phyloP scores from a whole-genome alignment of 169 alveolate genomes.

The Cryptosporidium sp. region DNA sequence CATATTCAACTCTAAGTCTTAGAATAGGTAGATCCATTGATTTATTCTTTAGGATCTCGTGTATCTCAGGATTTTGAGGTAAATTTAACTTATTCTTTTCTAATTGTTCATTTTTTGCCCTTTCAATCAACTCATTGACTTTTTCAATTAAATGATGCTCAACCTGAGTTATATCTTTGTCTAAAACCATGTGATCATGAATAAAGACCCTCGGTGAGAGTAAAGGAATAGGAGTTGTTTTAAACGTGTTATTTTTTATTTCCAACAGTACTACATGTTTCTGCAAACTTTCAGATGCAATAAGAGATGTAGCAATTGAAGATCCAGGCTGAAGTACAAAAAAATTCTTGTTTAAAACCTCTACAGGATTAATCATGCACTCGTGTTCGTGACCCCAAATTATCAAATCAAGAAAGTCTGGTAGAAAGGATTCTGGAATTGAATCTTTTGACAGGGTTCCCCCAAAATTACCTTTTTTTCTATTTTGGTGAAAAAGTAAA shows the following conservation, averaged over 20 bases:
- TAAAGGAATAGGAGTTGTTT: slow-evolving; percentile 89
- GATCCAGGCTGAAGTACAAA: slow-evolving; percentile 93
- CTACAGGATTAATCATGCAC: slow-evolving; percentile 85
- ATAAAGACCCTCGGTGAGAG: slow-evolving; percentile 90
- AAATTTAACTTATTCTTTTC: background rate
- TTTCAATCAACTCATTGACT: slow-evolving; percentile 13
- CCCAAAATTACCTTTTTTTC: slow-evolving; percentile 88
- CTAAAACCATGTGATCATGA: slow-evolving; percentile 66
- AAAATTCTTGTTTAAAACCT: slow-evolving; percentile 85
- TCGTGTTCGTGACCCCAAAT: slow-evolving; percentile 98
- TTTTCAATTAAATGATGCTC: slow-evolving; percentile 2
- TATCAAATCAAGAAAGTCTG: slow-evolving; percentile 89
- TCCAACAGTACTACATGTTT: slow-evolving; percentile 92
- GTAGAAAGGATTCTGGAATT: slow-evolving; percentile 89
- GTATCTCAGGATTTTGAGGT: slow-evolving; percentile 27
- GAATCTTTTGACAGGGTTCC: slow-evolving; percentile 88
- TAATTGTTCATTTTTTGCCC: background rate
- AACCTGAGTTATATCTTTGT: slow-evolving; percentile 2
- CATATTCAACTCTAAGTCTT: slow-evolving; percentile 52
- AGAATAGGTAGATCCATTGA: slow-evolving; percentile 31
- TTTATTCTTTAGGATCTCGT: background rate
- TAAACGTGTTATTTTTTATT: slow-evolving; percentile 84
- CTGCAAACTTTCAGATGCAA: slow-evolving; percentile 90
- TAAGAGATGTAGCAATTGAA: slow-evolving; percentile 93
- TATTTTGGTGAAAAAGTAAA: slow-evolving; percentile 95